Evolutionary conservation across 768 basidiomycete genomes (phyloP), one percentile per base, ranked within the genome.

Genomic region (Chalciporus chontae): DNA sequence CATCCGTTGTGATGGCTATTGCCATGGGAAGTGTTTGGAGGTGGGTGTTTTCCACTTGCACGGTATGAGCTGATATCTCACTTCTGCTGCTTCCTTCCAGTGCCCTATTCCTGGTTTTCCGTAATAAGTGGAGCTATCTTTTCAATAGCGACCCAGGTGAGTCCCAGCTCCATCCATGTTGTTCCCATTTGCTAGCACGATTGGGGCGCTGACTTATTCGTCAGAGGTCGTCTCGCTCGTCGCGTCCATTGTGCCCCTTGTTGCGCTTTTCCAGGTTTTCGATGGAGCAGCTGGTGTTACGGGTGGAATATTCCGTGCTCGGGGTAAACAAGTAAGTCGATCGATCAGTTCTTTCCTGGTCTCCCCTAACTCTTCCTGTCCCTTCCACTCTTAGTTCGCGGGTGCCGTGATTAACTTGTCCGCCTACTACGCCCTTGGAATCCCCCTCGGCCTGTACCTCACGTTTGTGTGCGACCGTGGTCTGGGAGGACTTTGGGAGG

Each of bases 401-500:
- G 90, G 90, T 4, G 91, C 92, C 0, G 44, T 94, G 10, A 73
- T 93, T 37, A 54, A 54, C 41, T 45, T 53, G 61, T 80, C 80
- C 43, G 83, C 86, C 3, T 94, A 94, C 68, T 94, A 95, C 58
- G 67, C 85, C 49, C 69, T 94, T 53, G 90, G 90, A 24, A 85
- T 95, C 43, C 93, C 93, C 0, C 72, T 90, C 40, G 94, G 90
- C 13, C 69, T 92, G 44, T 88, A 78, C 68, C 81, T 94, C 4
- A 76, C 87, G 3, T 92, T 94, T 72, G 71, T 71, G 44, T 64
- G 62, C 10, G 65, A 72, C 32, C 74, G 79, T 65, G 81, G 73
- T 0, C 72, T 96, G 11, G 71, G 74, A 17, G 94, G 94, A 0
- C 76, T 96, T 14, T 96, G 93, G 94, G 74, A 87, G 36, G 93